Percentiles rank a stretch among this genome's conserved stretches.
phyloP scores from a whole-genome alignment of 148 eudicot genomes.

The Rhododendron simsii region DNA sequence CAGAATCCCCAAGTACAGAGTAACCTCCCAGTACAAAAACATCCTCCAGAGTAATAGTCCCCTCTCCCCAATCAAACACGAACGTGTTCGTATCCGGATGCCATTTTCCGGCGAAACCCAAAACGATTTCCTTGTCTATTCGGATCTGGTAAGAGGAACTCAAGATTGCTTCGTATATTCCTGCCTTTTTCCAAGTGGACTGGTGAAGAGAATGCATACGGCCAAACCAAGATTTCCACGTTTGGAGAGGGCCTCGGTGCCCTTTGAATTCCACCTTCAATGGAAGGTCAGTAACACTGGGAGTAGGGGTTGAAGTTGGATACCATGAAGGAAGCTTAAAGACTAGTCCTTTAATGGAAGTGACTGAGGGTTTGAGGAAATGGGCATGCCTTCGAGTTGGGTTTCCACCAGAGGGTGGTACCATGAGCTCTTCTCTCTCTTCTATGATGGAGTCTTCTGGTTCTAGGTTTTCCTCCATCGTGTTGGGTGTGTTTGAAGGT shows the following conservation, averaged over 20 bases:
- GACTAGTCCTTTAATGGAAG: not conserved
- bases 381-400: not conserved
- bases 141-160: not conserved
- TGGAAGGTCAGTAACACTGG: not conserved
- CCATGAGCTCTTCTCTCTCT: not conserved
- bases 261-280: not conserved
- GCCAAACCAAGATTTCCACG: not conserved
- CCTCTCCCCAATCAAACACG: not conserved
- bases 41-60: not conserved
- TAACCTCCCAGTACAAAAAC: slow-evolving; percentile 28
- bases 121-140: not conserved
- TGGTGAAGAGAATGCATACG: not conserved
- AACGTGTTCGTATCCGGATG: not conserved
- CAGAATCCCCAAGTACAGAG: slow-evolving; percentile 36
- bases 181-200: not conserved
- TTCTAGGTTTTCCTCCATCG: not conserved
- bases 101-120: not conserved
- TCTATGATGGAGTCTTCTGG: not conserved
- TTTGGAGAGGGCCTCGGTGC: not conserved
- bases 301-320: not conserved
- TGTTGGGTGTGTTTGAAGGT: no score
- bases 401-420: not conserved
- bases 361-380: not conserved
- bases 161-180: not conserved
- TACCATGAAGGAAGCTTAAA: not conserved